Percentiles rank a stretch among this genome's conserved stretches.
phyloP scores from a whole-genome alignment of 176 grass and related monocot genomes.

The Miscanthus lutarioriparius region DNA sequence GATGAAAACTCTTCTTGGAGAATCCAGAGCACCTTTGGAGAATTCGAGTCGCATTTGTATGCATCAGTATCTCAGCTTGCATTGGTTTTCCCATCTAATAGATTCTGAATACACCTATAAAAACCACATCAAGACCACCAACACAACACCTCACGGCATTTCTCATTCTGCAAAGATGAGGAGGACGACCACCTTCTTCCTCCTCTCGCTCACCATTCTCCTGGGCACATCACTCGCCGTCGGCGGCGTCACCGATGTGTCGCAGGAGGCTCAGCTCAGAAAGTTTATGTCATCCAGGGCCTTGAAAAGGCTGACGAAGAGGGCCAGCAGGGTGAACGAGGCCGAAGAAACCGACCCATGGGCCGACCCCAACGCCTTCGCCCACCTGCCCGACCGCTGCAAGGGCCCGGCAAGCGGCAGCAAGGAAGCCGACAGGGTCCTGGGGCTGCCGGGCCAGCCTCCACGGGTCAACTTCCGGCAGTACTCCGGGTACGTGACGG shows the following conservation, averaged over 20 bases:
- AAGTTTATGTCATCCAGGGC: constrained; percentile 31
- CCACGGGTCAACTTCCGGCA: constrained; percentile 38
- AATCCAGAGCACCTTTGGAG: background rate
- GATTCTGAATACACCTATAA: background rate
- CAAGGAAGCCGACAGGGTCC: constrained; percentile 41
- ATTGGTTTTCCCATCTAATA: no score
- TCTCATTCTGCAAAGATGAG: constrained; percentile 6
- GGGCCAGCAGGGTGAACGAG: background rate
- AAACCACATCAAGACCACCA: background rate
- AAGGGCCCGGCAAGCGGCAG: background rate
- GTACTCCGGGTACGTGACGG: constrained; percentile 54
- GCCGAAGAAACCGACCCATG: background rate
- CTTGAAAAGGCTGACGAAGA: background rate
- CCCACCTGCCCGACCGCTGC: background rate
- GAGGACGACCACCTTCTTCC: background rate
- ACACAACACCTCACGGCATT: background rate
- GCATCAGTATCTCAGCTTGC: background rate
- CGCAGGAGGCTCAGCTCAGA: constrained; percentile 25
- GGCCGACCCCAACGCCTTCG: constrained; percentile 2
- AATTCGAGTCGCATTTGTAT: background rate
- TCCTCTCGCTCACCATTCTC: constrained; percentile 7
- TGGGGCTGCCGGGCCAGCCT: constrained; percentile 47
- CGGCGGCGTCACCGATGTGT: background rate
- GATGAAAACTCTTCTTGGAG: background rate
- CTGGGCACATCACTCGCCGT: constrained; percentile 6